Conservation (phyloP, 768 basidiomycete species). For the Tylopilus rubrobrunneus region DNA sequence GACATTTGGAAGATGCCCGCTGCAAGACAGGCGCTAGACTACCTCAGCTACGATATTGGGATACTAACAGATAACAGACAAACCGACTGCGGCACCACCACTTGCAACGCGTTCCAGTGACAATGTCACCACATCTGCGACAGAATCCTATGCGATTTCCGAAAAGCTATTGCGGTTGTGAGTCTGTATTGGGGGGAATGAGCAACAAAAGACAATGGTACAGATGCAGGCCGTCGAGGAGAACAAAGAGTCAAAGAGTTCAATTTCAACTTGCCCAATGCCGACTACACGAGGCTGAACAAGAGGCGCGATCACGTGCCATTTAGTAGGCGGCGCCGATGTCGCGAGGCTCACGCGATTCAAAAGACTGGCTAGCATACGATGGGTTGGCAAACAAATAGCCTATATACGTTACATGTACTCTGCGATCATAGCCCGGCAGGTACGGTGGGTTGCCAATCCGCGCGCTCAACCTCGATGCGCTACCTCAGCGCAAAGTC, state of each 20-base stretch:
- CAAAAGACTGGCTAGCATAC: too few species aligned
- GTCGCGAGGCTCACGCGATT: too few species aligned
- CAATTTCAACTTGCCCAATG: conserved; percentile 2
- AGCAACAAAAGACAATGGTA: not conserved
- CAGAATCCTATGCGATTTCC: conserved; percentile 69
- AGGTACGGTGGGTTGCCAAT: conserved; percentile 51
- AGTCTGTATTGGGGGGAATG: not conserved
- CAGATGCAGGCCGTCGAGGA: not conserved
- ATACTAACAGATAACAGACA: conserved; percentile 29
- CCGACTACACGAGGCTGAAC: conserved; percentile 8
- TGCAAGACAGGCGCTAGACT: conserved; percentile 61
- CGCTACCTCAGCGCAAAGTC: conserved; percentile 1
- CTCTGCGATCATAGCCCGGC: conserved; percentile 21
- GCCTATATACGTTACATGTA: not conserved
- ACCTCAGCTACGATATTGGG: conserved; percentile 12
- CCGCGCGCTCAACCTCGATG: conserved; percentile 56
- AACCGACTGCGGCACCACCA: conserved; percentile 80
- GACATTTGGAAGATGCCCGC: conserved; percentile 47
- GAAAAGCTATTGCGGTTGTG: not conserved
- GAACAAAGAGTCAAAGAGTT: not conserved
- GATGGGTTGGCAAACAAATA: too few species aligned
- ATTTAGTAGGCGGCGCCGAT: not conserved
- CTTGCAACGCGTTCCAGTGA: conserved; percentile 63
- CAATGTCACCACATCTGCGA: conserved; percentile 82
- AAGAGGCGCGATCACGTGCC: conserved; percentile 18